Conservation (phyloP, 2,329 filamentous ascomycete species). For the Microcera coccophila region DNA sequence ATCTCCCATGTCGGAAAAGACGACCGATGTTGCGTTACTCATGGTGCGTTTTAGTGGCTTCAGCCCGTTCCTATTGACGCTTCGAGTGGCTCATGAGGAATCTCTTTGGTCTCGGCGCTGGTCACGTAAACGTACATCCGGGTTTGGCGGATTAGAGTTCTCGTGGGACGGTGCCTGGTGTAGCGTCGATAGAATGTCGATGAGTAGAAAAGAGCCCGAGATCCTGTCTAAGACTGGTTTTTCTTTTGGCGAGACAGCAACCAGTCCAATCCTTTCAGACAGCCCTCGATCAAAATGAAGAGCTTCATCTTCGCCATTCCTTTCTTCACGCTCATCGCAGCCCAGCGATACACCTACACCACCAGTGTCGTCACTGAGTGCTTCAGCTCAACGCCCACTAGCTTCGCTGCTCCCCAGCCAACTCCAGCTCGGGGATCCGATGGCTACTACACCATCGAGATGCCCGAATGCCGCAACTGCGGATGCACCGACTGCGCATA, state of each 20-base stretch:
- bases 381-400: slow-evolving; percentile 21
- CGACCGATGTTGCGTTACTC: too few species aligned
- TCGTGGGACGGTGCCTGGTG: background rate
- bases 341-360: slow-evolving; percentile 24
- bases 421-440: slow-evolving; percentile 17
- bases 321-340: slow-evolving; percentile 11
- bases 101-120: background rate
- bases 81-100: background rate
- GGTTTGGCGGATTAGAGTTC: background rate
- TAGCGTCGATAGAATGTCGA: background rate
- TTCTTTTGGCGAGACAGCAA: slow-evolving; percentile 6
- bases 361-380: slow-evolving; percentile 24
- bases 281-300: slow-evolving; percentile 17
- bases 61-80: background rate
- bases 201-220: slow-evolving; percentile 2
- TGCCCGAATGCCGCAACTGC: slow-evolving; percentile 25
- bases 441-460: slow-evolving; percentile 20
- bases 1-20: too few species aligned
- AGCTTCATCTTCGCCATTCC: slow-evolving; percentile 5
- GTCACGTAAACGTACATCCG: too few species aligned
- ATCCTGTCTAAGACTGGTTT: slow-evolving; percentile 17
- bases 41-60: background rate
- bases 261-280: background rate
- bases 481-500: slow-evolving; percentile 18
- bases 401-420: slow-evolving; percentile 18